Base-by-base conservation (phyloP, 1,284 basidiomycete species). In the Mycosarcoma mackinlayi region DNA sequence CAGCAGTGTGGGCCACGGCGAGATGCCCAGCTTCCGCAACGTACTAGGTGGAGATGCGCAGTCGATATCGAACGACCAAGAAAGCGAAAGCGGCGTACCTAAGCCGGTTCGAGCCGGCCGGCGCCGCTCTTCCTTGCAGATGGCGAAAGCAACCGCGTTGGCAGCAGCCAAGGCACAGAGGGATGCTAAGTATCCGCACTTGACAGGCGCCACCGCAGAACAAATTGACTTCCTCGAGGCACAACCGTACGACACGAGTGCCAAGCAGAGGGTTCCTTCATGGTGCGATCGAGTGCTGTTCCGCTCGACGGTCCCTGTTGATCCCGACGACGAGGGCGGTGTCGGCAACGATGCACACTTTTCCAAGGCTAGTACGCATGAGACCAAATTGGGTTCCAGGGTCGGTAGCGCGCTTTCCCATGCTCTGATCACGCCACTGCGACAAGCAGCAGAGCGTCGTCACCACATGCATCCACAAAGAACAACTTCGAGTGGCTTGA, bases 231-330 rank as follows among this genome's bases (percentile, higher is more conserved):
- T 47, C n/a, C 47, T 69, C 25, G 77, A 74, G 55, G 65, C 40
- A 58, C 85, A 85, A 16, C 83, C 84, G 5, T 86, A 86, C 73
- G 85, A 86, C 55, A 84, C 84, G 16, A 84, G 83, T 23, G 83
- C 85, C 51, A 86, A 86, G 73, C 85, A 86, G 72, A 76, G 85
- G 19, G 84, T 86, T 1, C 85, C 85, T 0, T 84, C 83, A 40
- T 86, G 85, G 85, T 79, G 77, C 58, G 80, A 82, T 47, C 75
- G 80, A 4, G 76, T 82, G 11, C 45, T 82, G n/a, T 82, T 76
- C 67, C 69, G 78, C 9, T 74, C 73, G 4, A 81, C 76, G 8
- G 73, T 75, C 10, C 55, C 62, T 14, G n/a, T 61, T 21, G 73
- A 58, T 9, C 50, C 40, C 9, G 59, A 64, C 4, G 38, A 23